Base-by-base conservation (phyloP, 169 alveolate genomes). In the Cystoisospora suis region DNA sequence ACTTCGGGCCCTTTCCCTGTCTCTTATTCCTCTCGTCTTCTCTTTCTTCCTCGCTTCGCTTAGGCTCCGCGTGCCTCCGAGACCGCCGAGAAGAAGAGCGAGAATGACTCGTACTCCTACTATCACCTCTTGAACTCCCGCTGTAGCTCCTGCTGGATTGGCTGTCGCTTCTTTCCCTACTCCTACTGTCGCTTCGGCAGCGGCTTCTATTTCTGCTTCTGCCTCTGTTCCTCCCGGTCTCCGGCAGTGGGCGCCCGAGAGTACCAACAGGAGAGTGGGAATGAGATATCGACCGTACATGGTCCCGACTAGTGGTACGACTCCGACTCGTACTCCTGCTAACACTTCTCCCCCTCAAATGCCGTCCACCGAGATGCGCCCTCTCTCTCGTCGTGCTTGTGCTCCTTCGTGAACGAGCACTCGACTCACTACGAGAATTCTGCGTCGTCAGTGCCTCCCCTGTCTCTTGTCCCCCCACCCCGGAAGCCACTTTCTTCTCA, bases 251-350 rank as follows among this genome's bases (percentile, higher is more conserved):
- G n/a, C 77, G 36, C n/a, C 77, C 77, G 77, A 65, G 77, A 27
- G 77, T 65, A 44, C 77, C 77, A 1, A 65, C 77, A 27, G 77
- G 77, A 36, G 77, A 65, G 40, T 65, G 77, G 44, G 77, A 65
- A n/a, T 65, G 77, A 12, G 77, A 65, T 6, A 65, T 65, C 4
- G 77, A 65, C 40, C 77, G 77, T 1, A 65, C 40, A 1, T 44
- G 77, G 40, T 65, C 77, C 42, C 42, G 9, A 12, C 34, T 44
- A 1, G 58, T n/a, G 45, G 58, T 72, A 12, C 83, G 23, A 56
- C 58, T 72, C 34, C 83, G 38, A 56, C 83, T 72, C 42, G 58
- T 72, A 56, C 83, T n/a, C 36, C 83, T 72, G 83, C 83, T 72
- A 56, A 3, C 56, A 17, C 83, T 49, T 20, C 61, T 9, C 9